A percentile compares a stretch with the other conserved stretches of the same genome.
Evolutionary conservation across 495 filamentous ascomycete species (phyloP).

Genomic region (Hyphodiscus hymeniophilus): DNA sequence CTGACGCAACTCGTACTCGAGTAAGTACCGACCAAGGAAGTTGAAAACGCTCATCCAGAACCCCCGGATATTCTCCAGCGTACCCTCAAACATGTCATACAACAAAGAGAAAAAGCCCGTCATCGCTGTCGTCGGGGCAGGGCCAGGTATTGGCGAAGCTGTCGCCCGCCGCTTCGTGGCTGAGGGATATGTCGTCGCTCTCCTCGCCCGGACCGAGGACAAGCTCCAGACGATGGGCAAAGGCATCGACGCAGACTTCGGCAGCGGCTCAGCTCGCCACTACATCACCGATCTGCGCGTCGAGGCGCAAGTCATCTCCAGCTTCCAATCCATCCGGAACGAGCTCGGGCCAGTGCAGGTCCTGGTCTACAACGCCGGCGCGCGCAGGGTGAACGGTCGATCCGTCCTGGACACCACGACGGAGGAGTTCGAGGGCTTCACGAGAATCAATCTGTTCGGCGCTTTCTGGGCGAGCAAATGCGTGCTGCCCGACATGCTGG

Average conservation of each 20-base stretch:
- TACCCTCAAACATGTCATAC: no score
- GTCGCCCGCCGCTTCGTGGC: constrained; percentile 25
- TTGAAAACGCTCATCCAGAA: no score
- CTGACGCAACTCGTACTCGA: no score
- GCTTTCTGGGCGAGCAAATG: constrained; percentile 25
- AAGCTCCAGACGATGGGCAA: constrained; percentile 20
- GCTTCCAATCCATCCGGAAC: constrained; percentile 18
- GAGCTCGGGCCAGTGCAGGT: constrained; percentile 24
- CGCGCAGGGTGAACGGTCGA: constrained; percentile 21
- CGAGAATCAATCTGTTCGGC: constrained; percentile 27
- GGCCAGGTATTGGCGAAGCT: constrained; percentile 28
- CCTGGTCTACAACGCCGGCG: constrained; percentile 27
- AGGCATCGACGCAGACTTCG: constrained; percentile 16
- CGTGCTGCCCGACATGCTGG: constrained; percentile 27
- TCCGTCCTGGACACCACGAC: constrained; percentile 24
- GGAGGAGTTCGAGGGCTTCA: constrained; percentile 26
- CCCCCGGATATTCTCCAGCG: no score
- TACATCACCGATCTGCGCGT: constrained; percentile 24
- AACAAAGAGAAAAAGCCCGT: constrained; percentile 22
- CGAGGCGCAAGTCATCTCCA: constrained; percentile 17
- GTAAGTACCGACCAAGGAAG: no score
- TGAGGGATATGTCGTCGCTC: constrained; percentile 23
- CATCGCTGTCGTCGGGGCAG: constrained; percentile 26
- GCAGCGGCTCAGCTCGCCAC: constrained; percentile 14
- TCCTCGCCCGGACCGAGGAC: constrained; percentile 26